phyloP scores from a whole-genome alignment of 1,284 basidiomycete species.

The Tylopilus sp. region DNA sequence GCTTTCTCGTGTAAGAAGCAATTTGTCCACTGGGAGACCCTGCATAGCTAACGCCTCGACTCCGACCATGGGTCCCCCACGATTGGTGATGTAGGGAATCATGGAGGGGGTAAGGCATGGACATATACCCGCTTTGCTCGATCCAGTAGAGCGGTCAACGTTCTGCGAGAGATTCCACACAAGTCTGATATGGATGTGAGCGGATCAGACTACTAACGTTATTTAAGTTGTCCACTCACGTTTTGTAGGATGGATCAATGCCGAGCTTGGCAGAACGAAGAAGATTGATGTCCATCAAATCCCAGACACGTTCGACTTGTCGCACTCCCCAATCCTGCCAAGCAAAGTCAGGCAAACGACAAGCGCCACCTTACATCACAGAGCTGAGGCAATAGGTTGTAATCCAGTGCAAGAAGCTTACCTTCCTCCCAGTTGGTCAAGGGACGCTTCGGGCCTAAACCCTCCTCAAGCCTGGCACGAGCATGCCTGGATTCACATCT shows the following conservation, averaged over 20 bases:
- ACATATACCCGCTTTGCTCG: conserved; percentile 78
- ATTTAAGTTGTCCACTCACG: conserved; percentile 46
- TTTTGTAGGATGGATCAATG: conserved; percentile 83
- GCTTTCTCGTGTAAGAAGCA: conserved; percentile 87
- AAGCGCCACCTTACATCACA: conserved; percentile 61
- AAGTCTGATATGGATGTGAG: conserved; percentile 44
- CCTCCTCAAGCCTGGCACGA: conserved; percentile 80
- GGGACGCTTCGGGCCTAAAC: conserved; percentile 79
- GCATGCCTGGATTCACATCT: conserved; percentile 92
- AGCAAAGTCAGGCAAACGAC: conserved; percentile 84
- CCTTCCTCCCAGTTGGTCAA: conserved; percentile 94
- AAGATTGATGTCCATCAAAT: conserved; percentile 88
- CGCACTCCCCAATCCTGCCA: conserved; percentile 92
- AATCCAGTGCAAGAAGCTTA: conserved; percentile 27
- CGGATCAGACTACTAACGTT: conserved; percentile 5
- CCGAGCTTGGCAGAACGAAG: conserved; percentile 80
- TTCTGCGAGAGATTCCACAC: conserved; percentile 99
- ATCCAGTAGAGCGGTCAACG: conserved; percentile 85
- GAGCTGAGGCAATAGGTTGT: not conserved
- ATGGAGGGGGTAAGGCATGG: conserved; percentile 93
- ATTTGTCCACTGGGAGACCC: conserved; percentile 87
- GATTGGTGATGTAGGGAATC: conserved; percentile 95
- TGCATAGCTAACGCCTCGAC: conserved; percentile 91
- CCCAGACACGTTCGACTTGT: conserved; percentile 93
- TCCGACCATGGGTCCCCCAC: conserved; percentile 95